Conservation (phyloP, 345 rosid species). For the Carallia pectinifolia region DNA sequence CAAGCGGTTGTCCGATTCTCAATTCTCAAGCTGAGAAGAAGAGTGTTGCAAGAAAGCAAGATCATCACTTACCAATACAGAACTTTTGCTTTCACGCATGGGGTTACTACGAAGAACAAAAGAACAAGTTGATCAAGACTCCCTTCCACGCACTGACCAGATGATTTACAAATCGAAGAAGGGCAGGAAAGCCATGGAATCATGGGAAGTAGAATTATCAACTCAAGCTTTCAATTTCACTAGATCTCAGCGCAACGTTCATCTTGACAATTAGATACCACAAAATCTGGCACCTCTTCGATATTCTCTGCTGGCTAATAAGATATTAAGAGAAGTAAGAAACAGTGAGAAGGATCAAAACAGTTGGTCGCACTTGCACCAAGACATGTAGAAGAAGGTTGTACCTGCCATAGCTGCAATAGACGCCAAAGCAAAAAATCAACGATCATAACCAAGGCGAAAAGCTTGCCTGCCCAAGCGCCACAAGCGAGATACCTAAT, state of each 20-base stretch:
- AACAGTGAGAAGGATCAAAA: neutral
- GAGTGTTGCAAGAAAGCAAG: no score
- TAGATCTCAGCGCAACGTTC: slow-evolving; percentile 7
- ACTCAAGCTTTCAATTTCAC: neutral
- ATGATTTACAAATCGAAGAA: no score
- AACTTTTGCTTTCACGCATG: no score
- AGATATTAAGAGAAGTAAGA: slow-evolving; percentile 8
- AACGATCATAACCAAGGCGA: slow-evolving; percentile 86
- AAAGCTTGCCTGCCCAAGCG: slow-evolving; percentile 91
- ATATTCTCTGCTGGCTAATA: slow-evolving; percentile 70
- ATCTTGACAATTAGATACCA: slow-evolving; percentile 22
- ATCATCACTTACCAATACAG: no score
- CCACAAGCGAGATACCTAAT: slow-evolving; percentile 87
- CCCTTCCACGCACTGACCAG: no score
- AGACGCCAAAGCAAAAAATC: slow-evolving; percentile 75
- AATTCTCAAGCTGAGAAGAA: no score
- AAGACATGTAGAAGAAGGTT: neutral
- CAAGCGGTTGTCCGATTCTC: no score
- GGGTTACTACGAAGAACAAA: no score
- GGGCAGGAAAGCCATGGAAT: no score
- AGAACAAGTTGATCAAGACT: no score
- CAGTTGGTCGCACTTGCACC: no score
- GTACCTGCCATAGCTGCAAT: slow-evolving; percentile 64
- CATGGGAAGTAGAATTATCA: neutral
- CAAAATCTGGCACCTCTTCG: slow-evolving; percentile 66